phyloP scores from a whole-genome alignment of 257 asterid genomes.

The Marsdenia floribunda region DNA sequence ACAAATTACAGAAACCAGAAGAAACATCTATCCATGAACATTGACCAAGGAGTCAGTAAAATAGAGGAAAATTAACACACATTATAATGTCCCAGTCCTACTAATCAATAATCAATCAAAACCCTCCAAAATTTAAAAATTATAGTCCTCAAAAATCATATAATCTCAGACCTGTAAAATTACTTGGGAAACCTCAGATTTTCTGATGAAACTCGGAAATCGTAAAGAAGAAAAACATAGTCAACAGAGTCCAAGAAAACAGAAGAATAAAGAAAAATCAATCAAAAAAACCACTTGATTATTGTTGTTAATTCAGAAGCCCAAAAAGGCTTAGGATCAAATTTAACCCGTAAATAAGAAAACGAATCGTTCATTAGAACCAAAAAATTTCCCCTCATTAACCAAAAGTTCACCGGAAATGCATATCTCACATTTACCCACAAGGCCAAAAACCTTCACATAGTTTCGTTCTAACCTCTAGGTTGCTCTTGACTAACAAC shows the following conservation, averaged over 20 bases:
- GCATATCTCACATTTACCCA: background rate
- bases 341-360: background rate
- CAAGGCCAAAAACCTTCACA: background rate
- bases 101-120: background rate
- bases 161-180: background rate
- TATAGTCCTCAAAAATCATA: background rate
- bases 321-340: background rate
- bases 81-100: no score
- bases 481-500: conserved; percentile 37
- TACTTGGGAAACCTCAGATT: background rate
- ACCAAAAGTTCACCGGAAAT: background rate
- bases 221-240: background rate
- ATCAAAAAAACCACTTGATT: background rate
- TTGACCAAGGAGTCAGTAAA: background rate
- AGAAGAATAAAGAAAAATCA: background rate
- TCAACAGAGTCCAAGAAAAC: background rate
- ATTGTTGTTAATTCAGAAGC: background rate
- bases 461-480: conserved; percentile 28
- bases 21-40: background rate
- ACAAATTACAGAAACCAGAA: background rate
- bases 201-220: background rate
- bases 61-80: no score
- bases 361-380: background rate
- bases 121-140: background rate
- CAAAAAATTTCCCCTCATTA: background rate